Evolutionary conservation across 495 filamentous ascomycete species (phyloP), one percentile per base, ranked within the genome.

Genomic region (Neurospora sp.): DNA sequence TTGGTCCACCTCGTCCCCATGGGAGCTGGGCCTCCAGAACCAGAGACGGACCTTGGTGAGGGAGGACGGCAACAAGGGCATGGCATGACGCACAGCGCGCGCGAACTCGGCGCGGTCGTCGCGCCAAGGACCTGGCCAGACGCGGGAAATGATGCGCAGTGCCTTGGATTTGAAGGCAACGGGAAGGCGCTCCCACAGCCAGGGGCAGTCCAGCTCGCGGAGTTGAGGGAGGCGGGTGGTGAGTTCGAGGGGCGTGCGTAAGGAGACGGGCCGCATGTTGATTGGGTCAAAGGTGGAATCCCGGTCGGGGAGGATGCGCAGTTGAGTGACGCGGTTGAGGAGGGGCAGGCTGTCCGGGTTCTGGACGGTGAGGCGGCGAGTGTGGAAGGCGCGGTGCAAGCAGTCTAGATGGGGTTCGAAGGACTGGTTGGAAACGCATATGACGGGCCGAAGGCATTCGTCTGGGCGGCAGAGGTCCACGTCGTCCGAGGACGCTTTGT

Each of bases 121-220:
- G 1, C 77, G 77, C 77, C 73, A 74, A 35, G 76, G 76, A 35
- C 77, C 77, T 75, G 75, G 72, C 76, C 76, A 79, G 22, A 72
- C 69, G 8, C 74, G 73, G n/a, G 74, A 70, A 59, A 73, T 76
- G 59, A 74, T 71, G 72, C 74, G 73, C 38, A 77, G 53, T 27
- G 73, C 45, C 59, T 72, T 70, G 39, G 71, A 53, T 3, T 53
- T 61, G 40, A 72, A 75, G 41, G 76, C 69, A 16, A 73, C 38
- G 4, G 76, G 76, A 39, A 75, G 44, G 69, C 73, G 68, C 76
- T 78, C 75, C 74, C 77, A 73, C 69, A 77, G 35, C 77, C 77
- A 78, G 37, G 77, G 77, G 72, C 71, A 74, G 42, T 78, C 72
- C 4, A 74, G 70, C 70, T 71, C 74, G 14, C 72, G 70, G 7